Conservation (phyloP, 2,329 filamentous ascomycete genomes). For the Bipolaris gigantea region DNA sequence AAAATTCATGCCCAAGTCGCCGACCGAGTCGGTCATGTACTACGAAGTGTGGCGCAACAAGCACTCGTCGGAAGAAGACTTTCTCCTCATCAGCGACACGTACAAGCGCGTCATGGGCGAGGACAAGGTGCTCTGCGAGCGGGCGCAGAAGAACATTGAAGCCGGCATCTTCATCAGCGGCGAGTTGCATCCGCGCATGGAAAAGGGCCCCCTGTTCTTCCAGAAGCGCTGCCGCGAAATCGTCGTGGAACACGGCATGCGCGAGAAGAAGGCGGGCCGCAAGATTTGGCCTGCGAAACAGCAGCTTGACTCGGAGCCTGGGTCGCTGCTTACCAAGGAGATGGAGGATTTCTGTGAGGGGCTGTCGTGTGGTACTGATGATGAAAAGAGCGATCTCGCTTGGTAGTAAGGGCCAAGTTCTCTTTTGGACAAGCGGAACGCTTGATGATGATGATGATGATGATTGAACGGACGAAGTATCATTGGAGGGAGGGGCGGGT, state of each 20-base stretch:
- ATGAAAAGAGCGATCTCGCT: conserved; percentile 33
- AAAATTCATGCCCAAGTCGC: conserved; percentile 60
- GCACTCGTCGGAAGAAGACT: conserved; percentile 61
- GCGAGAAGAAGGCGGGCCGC: conserved; percentile 49
- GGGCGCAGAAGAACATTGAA: conserved; percentile 63
- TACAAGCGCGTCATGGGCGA: conserved; percentile 67
- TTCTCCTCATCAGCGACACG: conserved; percentile 59
- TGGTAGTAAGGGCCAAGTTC: conserved; percentile 19
- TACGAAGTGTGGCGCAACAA: conserved; percentile 68
- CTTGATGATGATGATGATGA: no score
- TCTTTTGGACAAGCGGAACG: no score
- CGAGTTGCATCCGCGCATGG: conserved; percentile 63
- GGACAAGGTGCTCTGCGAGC: conserved; percentile 64
- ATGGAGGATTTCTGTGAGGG: conserved; percentile 35
- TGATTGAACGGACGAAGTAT: not conserved
- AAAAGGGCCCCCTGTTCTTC: conserved; percentile 62
- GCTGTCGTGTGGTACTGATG: conserved; percentile 29
- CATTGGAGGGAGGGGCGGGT: no score
- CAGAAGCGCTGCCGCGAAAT: conserved; percentile 56
- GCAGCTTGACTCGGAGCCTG: conserved; percentile 23
- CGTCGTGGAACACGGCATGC: conserved; percentile 52
- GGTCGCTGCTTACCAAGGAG: conserved; percentile 25
- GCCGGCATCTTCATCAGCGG: conserved; percentile 65
- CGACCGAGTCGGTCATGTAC: conserved; percentile 58
- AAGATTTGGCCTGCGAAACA: conserved; percentile 59